Evolutionary conservation across 768 basidiomycete species (phyloP).

Genomic region (Pulveroboletus ravenelii): DNA sequence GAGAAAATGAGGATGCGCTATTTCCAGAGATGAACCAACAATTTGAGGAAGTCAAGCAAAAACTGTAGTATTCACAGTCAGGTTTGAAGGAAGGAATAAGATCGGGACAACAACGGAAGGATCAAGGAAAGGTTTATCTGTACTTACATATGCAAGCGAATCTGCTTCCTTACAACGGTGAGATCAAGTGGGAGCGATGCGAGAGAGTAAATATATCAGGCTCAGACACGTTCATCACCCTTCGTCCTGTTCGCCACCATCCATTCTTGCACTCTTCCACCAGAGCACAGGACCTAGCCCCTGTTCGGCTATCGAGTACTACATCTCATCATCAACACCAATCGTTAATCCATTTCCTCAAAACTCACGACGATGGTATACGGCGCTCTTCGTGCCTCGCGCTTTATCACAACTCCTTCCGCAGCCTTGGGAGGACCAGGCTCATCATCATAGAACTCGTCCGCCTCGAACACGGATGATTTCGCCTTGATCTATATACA

Average conservation of each 20-base stretch:
- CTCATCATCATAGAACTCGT: constrained; percentile 83
- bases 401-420: constrained; percentile 59
- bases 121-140: no score
- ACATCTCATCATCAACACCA: background rate
- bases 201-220: background rate
- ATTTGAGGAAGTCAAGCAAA: no score
- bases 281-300: constrained; percentile 72
- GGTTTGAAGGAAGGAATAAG: no score
- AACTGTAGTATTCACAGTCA: no score
- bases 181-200: background rate
- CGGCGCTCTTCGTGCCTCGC: constrained; percentile 50
- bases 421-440: constrained; percentile 75
- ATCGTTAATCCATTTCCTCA: background rate
- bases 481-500: constrained; percentile 80
- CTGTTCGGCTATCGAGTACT: constrained; percentile 83
- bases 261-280: constrained; percentile 57
- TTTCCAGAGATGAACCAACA: no score
- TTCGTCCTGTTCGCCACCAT: constrained; percentile 40
- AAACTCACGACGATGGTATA: constrained; percentile 64
- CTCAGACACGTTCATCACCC: constrained; percentile 23
- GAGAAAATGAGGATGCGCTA: no score
- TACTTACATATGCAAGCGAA: constrained; percentile 1
- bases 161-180: background rate
- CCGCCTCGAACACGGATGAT: constrained; percentile 74
- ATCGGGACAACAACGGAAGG: no score